Conservation (phyloP, 371 early-diverging fungal species). For the Mucor piriformis region DNA sequence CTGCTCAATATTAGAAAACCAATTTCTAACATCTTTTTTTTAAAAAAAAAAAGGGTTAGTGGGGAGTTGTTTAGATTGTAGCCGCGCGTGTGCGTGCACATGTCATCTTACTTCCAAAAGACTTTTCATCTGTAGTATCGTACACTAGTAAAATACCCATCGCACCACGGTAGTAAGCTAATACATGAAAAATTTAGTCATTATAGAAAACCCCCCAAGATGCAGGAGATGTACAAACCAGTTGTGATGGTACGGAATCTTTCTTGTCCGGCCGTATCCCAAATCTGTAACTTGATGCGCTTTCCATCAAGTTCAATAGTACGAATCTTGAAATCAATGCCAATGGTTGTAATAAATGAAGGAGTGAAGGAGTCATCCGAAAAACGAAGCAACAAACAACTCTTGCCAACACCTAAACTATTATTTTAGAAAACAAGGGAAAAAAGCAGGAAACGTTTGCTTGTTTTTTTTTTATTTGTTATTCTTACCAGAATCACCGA, state of each 20-base stretch:
- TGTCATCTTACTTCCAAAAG: constrained; percentile 83
- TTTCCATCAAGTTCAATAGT: constrained; percentile 98
- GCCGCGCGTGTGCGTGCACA: background rate
- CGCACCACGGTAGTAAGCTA: constrained; percentile 98
- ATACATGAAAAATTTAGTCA: background rate
- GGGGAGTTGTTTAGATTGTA: background rate
- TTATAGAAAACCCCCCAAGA: too few species aligned
- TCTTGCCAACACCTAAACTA: constrained; percentile 97
- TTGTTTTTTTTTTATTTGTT: background rate
- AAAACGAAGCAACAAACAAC: constrained; percentile 94
- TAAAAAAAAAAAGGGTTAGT: background rate
- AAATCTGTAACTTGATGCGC: constrained; percentile 99
- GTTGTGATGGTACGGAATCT: constrained; percentile 99
- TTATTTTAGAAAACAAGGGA: background rate
- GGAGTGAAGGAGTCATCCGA: constrained; percentile 99
- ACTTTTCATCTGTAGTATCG: constrained; percentile 98
- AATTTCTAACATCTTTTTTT: constrained; percentile 56
- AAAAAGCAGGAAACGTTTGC: background rate
- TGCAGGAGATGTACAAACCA: constrained; percentile 43
- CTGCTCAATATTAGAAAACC: constrained; percentile 98
- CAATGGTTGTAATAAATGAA: constrained; percentile 97
- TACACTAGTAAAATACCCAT: constrained; percentile 99
- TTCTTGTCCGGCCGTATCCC: constrained; percentile 99
- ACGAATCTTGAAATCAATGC: constrained; percentile 99
- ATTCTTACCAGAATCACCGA: constrained; percentile 95